phyloP scores from a whole-genome alignment of 2,329 filamentous ascomycete species.

The Aureobasidium leucospermi region DNA sequence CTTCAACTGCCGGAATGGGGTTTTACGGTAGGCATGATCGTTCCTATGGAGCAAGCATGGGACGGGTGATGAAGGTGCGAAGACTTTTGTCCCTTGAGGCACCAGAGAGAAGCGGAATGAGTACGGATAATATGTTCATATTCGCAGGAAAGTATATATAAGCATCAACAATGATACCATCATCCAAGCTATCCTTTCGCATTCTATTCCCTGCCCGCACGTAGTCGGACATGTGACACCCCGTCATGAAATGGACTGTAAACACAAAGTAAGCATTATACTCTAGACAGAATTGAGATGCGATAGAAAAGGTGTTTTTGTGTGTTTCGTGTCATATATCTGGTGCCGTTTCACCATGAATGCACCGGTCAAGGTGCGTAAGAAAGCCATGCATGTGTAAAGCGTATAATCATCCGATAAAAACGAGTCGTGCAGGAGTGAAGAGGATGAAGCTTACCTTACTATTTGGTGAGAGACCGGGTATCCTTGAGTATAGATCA shows the following conservation, averaged over 20 bases:
- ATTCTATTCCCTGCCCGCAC: no score
- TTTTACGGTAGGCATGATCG: no score
- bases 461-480: not conserved
- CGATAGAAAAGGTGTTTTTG: not conserved
- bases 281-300: not conserved
- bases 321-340: not conserved
- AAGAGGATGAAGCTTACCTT: not conserved
- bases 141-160: no score
- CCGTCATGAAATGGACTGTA: not conserved
- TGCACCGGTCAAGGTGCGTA: constrained; percentile 55
- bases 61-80: no score
- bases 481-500: not conserved
- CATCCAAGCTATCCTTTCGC: no score
- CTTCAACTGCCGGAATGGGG: no score
- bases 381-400: constrained; percentile 81
- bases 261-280: not conserved
- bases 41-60: no score
- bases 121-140: no score
- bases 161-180: no score
- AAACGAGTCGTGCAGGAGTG: not conserved
- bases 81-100: no score
- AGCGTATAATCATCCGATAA: constrained; percentile 68
- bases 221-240: not conserved
- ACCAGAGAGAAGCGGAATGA: no score
- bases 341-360: constrained; percentile 50